Conservation (phyloP, 2,329 filamentous ascomycete species). For the Thermoascus crustaceus region DNA sequence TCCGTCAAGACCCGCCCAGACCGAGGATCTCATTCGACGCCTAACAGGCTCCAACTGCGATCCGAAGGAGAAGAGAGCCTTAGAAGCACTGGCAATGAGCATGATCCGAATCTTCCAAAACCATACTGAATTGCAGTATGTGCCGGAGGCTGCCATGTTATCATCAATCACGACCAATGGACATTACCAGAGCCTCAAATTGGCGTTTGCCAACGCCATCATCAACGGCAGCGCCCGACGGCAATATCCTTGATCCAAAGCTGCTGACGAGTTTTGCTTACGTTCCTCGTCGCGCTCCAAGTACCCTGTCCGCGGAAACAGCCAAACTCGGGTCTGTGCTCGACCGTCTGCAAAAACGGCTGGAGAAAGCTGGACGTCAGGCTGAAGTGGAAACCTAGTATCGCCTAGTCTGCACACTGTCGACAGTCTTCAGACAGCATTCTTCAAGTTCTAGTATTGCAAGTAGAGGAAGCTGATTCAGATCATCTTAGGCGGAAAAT, state of each 20-base stretch:
- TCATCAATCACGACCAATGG: not conserved
- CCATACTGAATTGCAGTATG: not conserved
- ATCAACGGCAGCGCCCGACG: not conserved
- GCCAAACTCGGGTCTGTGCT: not conserved
- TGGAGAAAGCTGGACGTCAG: not conserved
- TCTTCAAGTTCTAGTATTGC: too few species aligned
- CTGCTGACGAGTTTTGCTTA: not conserved
- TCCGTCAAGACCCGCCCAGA: not conserved
- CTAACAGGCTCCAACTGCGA: not conserved
- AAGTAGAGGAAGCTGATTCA: too few species aligned
- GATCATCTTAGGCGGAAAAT: too few species aligned
- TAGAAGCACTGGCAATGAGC: not conserved
- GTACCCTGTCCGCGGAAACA: not conserved
- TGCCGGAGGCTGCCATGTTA: not conserved
- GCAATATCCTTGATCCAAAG: not conserved
- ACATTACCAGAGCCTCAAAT: not conserved
- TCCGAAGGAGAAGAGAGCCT: not conserved
- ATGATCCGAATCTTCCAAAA: conserved; percentile 1
- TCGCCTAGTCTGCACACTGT: conserved; percentile 2
- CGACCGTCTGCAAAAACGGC: not conserved
- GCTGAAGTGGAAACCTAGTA: conserved; percentile 5
- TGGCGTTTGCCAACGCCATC: conserved; percentile 1
- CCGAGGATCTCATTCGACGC: not conserved
- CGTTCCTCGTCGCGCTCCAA: conserved; percentile 1
- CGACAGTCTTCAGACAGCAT: not conserved